A percentile compares a stretch with the other conserved stretches of the same genome.
phyloP scores from a whole-genome alignment of 176 grass and related monocot species.

The Oryza meridionalis region DNA sequence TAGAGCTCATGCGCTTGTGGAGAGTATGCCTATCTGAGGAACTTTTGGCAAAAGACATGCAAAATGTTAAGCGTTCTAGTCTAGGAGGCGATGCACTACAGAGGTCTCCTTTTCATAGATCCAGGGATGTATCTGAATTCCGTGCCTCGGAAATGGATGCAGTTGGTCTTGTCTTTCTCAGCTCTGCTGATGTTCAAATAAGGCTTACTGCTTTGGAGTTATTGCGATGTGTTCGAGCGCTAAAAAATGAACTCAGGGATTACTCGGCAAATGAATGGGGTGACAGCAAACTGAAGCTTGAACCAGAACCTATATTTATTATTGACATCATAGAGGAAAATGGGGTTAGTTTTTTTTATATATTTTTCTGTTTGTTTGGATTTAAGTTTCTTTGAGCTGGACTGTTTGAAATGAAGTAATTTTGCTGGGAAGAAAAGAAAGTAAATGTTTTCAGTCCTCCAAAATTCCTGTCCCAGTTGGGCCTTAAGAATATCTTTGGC shows the following conservation, averaged over 20 bases:
- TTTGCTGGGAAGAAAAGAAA: conserved; percentile 18
- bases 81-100: conserved; percentile 61
- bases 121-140: conserved; percentile 76
- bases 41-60: conserved; percentile 63
- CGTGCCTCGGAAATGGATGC: conserved; percentile 91
- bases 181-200: conserved; percentile 97
- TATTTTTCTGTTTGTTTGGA: conserved; percentile 13
- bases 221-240: conserved; percentile 74
- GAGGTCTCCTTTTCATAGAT: conserved; percentile 68
- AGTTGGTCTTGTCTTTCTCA: conserved; percentile 95
- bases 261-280: conserved; percentile 68
- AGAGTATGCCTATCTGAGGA: conserved; percentile 89
- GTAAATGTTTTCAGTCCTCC: conserved; percentile 21
- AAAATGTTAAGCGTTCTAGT: conserved; percentile 53
- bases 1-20: conserved; percentile 94
- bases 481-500: conserved; percentile 1
- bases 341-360: conserved; percentile 67
- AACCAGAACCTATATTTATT: conserved; percentile 92
- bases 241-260: conserved; percentile 90
- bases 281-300: conserved; percentile 76
- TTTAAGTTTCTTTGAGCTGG: conserved; percentile 17
- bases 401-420: conserved; percentile 2
- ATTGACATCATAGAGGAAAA: conserved; percentile 99
- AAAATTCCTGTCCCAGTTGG: neutral
- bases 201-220: conserved; percentile 93